Base-by-base conservation (phyloP, 2,329 filamentous ascomycete species). In the Waltergamsia citrina region DNA sequence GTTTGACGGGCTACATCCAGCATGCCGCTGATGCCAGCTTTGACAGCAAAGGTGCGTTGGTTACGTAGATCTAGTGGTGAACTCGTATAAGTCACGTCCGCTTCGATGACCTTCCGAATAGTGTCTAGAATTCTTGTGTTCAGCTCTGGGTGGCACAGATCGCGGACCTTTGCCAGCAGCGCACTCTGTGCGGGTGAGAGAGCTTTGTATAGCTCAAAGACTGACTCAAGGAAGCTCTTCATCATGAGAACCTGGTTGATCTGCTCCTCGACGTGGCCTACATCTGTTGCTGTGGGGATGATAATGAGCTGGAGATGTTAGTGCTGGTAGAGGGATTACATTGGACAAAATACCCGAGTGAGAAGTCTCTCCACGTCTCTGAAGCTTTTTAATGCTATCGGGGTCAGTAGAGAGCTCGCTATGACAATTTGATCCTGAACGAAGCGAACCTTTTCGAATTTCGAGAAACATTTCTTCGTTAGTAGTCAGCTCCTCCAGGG, bases 41-140 rank as follows among this genome's bases (percentile, higher is more conserved):
- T 92, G 21, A 96, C 81, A 16, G 90, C 90, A 59, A 93, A 95
- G 1, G 82, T 85, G 41, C 90, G 71, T 51, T 96, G 90, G 40
- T 95, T 94, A 11, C 88, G 74, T 37, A 94, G 65, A 41, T 95
- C 90, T 5, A 96, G 67, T 1, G 92, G 81, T 16, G 80, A 76
- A 30, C 71, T 84, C 38, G 85, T 81, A 44, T 83, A 93, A 0
- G 69, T 73, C 0, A 87, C 84, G 50, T 94, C 84, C 7, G 83
- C 72, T 42, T 96, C 92, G 44, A 98, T 79, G 0, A 74, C 74
- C 11, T 66, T 60, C 29, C 72, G 61, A 33, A 98, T 87, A 2
- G 82, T 57, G 3, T 69, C 59, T 29, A 79, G 63, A 4, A 90
- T 69, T 1, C 68, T 64, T 14, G 63, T 59, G 5, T 81, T 71